phyloP scores from a whole-genome alignment of 2,329 filamentous ascomycete species.

The Myrmaecium sp. region DNA sequence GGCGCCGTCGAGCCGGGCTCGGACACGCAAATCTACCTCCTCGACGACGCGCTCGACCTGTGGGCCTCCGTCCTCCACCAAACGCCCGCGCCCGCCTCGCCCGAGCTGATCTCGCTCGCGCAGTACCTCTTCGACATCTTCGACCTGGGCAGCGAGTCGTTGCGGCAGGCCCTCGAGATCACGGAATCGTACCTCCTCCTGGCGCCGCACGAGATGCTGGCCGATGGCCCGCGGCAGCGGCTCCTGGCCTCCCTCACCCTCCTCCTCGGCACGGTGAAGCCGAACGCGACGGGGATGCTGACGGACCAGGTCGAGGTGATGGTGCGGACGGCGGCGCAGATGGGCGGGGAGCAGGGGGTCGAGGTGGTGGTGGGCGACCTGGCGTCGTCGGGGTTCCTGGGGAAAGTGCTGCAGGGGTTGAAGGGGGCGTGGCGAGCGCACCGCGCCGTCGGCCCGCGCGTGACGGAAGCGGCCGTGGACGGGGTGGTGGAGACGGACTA shows the following conservation, averaged over 20 bases:
- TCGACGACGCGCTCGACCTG: slow-evolving; percentile 82
- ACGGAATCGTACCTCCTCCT: slow-evolving; percentile 32
- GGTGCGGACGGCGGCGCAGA: slow-evolving; percentile 33
- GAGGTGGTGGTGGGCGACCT: slow-evolving; percentile 34
- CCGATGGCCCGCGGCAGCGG: slow-evolving; percentile 21
- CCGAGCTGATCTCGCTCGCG: slow-evolving; percentile 25
- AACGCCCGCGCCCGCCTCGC: slow-evolving; percentile 26
- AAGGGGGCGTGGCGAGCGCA: slow-evolving; percentile 44
- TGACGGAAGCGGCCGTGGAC: slow-evolving; percentile 49
- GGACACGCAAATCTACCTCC: slow-evolving; percentile 47
- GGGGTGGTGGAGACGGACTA: slow-evolving; percentile 71
- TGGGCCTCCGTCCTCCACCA: slow-evolving; percentile 65
- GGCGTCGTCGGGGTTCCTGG: slow-evolving; percentile 41
- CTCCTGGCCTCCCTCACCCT: slow-evolving; percentile 22
- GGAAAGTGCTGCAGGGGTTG: slow-evolving; percentile 31
- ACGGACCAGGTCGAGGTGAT: slow-evolving; percentile 29
- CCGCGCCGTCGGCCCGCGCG: slow-evolving; percentile 13
- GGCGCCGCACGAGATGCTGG: slow-evolving; percentile 28
- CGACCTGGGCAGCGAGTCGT: slow-evolving; percentile 30
- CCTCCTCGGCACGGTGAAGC: slow-evolving; percentile 29
- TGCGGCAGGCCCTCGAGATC: slow-evolving; percentile 32
- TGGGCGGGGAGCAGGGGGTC: slow-evolving; percentile 34
- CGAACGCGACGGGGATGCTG: slow-evolving; percentile 30
- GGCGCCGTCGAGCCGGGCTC: slow-evolving; percentile 65
- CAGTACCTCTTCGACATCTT: slow-evolving; percentile 30